phyloP scores from a whole-genome alignment of 495 filamentous ascomycete genomes.

The Neurospora tetrasperma region DNA sequence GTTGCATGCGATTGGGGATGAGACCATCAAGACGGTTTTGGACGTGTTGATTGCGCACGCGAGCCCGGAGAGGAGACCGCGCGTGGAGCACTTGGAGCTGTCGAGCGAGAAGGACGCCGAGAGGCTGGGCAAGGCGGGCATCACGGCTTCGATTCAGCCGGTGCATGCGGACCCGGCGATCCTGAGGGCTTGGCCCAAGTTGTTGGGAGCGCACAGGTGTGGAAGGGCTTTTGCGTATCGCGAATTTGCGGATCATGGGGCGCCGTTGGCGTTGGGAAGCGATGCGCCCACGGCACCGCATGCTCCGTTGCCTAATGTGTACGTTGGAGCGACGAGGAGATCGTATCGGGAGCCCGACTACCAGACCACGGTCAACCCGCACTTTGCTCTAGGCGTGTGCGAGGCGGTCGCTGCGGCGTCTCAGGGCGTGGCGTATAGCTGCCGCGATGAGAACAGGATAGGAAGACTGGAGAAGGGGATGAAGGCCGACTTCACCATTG shows the following conservation, averaged over 20 bases:
- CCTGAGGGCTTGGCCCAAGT: slow-evolving; percentile 45
- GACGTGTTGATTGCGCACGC: slow-evolving; percentile 41
- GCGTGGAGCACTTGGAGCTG: slow-evolving; percentile 55
- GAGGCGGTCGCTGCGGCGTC: slow-evolving; percentile 46
- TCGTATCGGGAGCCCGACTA: slow-evolving; percentile 42
- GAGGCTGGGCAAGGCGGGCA: slow-evolving; percentile 42
- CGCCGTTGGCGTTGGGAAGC: slow-evolving; percentile 46
- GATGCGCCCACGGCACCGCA: slow-evolving; percentile 54
- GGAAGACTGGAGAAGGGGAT: slow-evolving; percentile 39
- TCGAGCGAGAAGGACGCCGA: slow-evolving; percentile 41
- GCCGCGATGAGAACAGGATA: slow-evolving; percentile 43
- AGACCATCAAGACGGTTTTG: slow-evolving; percentile 44
- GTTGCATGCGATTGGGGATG: slow-evolving; percentile 57
- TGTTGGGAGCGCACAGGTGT: slow-evolving; percentile 43
- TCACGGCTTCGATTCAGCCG: slow-evolving; percentile 55
- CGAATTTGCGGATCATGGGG: slow-evolving; percentile 45
- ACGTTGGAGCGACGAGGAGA: slow-evolving; percentile 48
- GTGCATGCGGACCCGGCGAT: slow-evolving; percentile 56
- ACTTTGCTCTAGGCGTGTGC: slow-evolving; percentile 41
- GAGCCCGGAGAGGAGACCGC: slow-evolving; percentile 38
- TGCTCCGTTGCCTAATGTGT: slow-evolving; percentile 44
- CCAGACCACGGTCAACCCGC: slow-evolving; percentile 38
- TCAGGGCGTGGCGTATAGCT: slow-evolving; percentile 47
- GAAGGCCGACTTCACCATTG: slow-evolving; percentile 48
- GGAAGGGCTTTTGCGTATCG: slow-evolving; percentile 50